phyloP scores from a whole-genome alignment of 1,284 basidiomycete species.

The Ceratobasidium papillatum region DNA sequence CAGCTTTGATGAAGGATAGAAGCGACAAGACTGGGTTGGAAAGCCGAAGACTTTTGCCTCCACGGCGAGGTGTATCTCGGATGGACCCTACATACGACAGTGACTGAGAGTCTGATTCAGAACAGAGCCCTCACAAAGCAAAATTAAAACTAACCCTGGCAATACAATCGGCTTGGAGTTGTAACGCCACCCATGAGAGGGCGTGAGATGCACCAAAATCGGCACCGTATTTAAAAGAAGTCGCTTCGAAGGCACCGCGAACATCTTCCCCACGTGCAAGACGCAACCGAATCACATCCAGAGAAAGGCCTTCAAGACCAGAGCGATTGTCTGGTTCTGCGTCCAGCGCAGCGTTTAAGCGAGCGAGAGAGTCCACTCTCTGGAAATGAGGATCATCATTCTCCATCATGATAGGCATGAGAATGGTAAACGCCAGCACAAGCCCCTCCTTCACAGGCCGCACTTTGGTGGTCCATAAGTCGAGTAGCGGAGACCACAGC shows the following conservation, averaged over 20 bases:
- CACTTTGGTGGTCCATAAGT: slow-evolving; percentile 80
- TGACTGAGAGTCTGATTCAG: slow-evolving; percentile 13
- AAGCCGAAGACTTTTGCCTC: slow-evolving; percentile 42
- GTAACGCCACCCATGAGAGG: slow-evolving; percentile 79
- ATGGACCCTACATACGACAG: slow-evolving; percentile 16
- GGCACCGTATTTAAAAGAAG: slow-evolving; percentile 74
- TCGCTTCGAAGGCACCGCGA: slow-evolving; percentile 61
- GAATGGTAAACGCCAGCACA: slow-evolving; percentile 69
- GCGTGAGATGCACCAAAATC: slow-evolving; percentile 76
- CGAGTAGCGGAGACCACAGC: slow-evolving; percentile 71
- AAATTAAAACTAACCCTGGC: slow-evolving; percentile 61
- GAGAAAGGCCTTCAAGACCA: slow-evolving; percentile 57
- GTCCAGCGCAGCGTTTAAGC: slow-evolving; percentile 58
- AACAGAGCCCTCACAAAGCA: neutral
- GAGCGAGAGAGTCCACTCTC: slow-evolving; percentile 57
- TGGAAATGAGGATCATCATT: slow-evolving; percentile 41
- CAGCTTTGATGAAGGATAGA: slow-evolving; percentile 59
- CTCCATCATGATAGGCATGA: slow-evolving; percentile 75
- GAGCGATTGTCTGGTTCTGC: slow-evolving; percentile 69
- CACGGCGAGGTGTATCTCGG: slow-evolving; percentile 32
- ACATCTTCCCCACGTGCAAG: slow-evolving; percentile 48
- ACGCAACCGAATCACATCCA: slow-evolving; percentile 71
- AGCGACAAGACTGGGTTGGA: slow-evolving; percentile 64
- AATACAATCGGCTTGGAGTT: slow-evolving; percentile 84
- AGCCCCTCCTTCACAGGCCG: slow-evolving; percentile 72